Evolutionary conservation across 176 grass and related monocot genomes (phyloP).

Genomic region (Eragrostis curvula): DNA sequence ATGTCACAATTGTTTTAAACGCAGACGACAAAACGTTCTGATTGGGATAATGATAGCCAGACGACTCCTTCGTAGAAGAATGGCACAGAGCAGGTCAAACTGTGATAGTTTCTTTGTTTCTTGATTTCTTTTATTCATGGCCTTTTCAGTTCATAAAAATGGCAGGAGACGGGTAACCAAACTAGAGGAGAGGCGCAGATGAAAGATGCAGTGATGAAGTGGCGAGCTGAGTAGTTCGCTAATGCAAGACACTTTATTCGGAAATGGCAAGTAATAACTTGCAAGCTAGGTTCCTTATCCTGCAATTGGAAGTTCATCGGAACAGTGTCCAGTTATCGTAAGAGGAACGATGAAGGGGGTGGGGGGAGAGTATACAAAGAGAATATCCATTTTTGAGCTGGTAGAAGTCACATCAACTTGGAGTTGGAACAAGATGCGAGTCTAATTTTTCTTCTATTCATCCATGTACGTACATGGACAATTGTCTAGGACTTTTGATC

Average conservation of each 20-base stretch:
- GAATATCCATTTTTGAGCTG: conserved; percentile 30
- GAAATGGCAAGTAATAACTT: not conserved
- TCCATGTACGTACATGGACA: not conserved
- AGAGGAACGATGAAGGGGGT: not conserved
- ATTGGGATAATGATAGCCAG: not conserved
- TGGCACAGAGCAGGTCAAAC: not conserved
- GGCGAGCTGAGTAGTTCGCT: not conserved
- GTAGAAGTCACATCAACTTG: not conserved
- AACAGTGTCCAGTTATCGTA: too few relatives aligned
- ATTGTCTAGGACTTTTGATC: not conserved
- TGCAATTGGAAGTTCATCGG: not conserved
- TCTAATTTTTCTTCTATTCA: not conserved
- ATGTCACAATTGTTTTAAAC: not conserved
- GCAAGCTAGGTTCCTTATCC: not conserved
- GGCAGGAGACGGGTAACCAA: not conserved
- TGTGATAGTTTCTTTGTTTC: too few relatives aligned
- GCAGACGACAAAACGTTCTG: not conserved
- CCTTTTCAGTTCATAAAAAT: not conserved
- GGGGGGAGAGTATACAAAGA: not conserved
- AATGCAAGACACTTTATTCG: too few relatives aligned
- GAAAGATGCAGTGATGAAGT: not conserved
- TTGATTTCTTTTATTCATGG: not conserved
- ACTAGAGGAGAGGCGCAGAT: not conserved
- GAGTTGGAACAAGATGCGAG: not conserved
- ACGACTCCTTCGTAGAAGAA: not conserved